Evolutionary conservation across 163 green algal genomes (phyloP).

Genomic region (Coccomyxa subellipsoidea): DNA sequence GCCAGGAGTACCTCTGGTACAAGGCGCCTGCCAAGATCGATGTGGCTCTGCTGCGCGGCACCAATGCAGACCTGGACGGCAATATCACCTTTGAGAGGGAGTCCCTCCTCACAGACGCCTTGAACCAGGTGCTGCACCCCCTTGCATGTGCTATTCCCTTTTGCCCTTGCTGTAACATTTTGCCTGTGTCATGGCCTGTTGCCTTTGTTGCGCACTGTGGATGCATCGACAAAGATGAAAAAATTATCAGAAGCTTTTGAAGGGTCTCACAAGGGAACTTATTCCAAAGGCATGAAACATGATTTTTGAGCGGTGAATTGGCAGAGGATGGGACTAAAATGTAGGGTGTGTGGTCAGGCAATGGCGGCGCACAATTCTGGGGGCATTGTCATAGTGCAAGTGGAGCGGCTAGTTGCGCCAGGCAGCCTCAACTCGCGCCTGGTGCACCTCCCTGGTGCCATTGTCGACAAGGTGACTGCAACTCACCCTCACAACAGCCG

Average conservation of each 20-base stretch:
- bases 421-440: slow-evolving; percentile 10
- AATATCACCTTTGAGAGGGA: slow-evolving; percentile 54
- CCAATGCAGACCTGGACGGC: slow-evolving; percentile 50
- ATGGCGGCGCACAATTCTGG: slow-evolving; percentile 56
- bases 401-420: slow-evolving; percentile 33
- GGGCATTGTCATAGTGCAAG: slow-evolving; percentile 56
- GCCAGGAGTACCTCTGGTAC: slow-evolving; percentile 38
- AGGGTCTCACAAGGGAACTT: too few relatives aligned
- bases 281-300: too few relatives aligned
- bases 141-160: background rate
- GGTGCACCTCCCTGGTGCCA: slow-evolving; percentile 25
- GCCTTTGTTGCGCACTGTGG: too few relatives aligned
- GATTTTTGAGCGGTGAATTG: too few relatives aligned
- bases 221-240: too few relatives aligned
- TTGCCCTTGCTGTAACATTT: background rate
- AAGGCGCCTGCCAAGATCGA: slow-evolving; percentile 25
- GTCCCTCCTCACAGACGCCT: slow-evolving; percentile 35
- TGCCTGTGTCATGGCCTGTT: too few relatives aligned
- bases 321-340: background rate
- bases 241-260: too few relatives aligned
- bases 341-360: slow-evolving; percentile 26
- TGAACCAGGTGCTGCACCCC: slow-evolving; percentile 41
- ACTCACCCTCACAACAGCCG: background rate
- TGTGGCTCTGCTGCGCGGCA: slow-evolving; percentile 50
- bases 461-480: slow-evolving; percentile 27